These are phyloP conservation scores for Phytophthora tubulina DNA, from an alignment of 352 stramenopile species.

Conservation along the genomic window DNA sequence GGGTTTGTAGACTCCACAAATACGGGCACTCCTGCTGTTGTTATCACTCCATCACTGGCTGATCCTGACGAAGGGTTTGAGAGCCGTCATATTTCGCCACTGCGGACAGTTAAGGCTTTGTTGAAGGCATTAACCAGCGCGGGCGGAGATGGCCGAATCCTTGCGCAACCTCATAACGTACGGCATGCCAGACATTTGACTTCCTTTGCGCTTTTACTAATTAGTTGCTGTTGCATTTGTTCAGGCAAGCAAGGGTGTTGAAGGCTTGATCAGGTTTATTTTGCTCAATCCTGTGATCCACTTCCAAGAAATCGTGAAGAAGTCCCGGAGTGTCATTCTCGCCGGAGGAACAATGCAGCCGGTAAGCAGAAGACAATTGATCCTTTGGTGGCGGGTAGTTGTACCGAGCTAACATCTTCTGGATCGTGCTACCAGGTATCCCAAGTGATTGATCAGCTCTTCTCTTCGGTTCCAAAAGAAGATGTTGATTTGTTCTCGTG, in stretches of 20 bases:
- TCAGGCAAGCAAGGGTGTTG: conserved; percentile 56
- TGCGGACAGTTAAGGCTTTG: conserved; percentile 79
- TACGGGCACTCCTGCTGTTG: conserved; percentile 3
- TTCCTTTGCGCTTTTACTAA: conserved; percentile 6
- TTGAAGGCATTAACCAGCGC: conserved; percentile 82
- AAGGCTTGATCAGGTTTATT: conserved; percentile 93
- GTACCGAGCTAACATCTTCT: conserved; percentile 14
- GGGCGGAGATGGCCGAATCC: conserved; percentile 74
- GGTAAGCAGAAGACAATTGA: conserved; percentile 40
- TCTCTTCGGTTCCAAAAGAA: conserved; percentile 76
- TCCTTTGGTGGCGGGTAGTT: not conserved
- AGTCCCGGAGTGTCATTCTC: conserved; percentile 96
- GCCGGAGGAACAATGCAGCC: conserved; percentile 98
- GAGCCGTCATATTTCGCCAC: conserved; percentile 84
- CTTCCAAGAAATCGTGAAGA: conserved; percentile 95
- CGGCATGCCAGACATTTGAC: conserved; percentile 8
- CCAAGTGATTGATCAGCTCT: conserved; percentile 96
- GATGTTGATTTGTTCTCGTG: conserved; percentile 97
- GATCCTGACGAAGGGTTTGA: conserved; percentile 62
- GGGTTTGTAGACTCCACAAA: conserved; percentile 74
- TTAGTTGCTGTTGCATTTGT: conserved; percentile 18
- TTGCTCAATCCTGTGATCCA: conserved; percentile 95
- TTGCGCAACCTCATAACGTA: conserved; percentile 74
- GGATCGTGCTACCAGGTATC: conserved; percentile 61
- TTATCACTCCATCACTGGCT: not conserved